phyloP scores from a whole-genome alignment of 805 yeast species.

The Lachancea sp. region DNA sequence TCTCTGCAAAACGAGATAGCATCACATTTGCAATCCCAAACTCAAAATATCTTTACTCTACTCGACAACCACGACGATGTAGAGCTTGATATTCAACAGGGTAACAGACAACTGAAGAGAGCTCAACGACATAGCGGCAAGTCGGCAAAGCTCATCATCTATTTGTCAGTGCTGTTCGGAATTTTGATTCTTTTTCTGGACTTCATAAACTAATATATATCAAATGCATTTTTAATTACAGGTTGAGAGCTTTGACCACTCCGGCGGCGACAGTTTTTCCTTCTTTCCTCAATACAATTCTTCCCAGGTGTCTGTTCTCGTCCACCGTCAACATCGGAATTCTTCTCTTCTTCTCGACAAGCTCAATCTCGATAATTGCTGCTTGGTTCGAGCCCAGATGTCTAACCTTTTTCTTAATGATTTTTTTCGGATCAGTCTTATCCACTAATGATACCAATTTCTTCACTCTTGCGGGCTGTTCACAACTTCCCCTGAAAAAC shows the following conservation, averaged over 20 bases:
- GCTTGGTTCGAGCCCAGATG: constrained; percentile 91
- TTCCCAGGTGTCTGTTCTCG: constrained; percentile 88
- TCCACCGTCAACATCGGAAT: constrained; percentile 83
- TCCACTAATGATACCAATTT: constrained; percentile 56
- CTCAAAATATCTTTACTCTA: constrained; percentile 57
- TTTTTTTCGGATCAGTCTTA: constrained; percentile 71
- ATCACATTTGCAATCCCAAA: constrained; percentile 65
- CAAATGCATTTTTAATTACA: constrained; percentile 1
- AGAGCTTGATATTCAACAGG: constrained; percentile 56
- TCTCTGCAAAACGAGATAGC: constrained; percentile 69
- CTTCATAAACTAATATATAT: constrained; percentile 33
- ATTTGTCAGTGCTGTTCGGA: constrained; percentile 50
- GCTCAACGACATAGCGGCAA: constrained; percentile 63
- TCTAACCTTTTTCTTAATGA: constrained; percentile 88
- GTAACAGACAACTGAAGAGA: constrained; percentile 61
- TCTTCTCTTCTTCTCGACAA: constrained; percentile 88
- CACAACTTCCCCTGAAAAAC: constrained; percentile 67
- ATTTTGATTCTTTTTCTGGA: constrained; percentile 51
- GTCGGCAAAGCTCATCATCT: constrained; percentile 52
- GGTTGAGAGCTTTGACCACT: constrained; percentile 25
- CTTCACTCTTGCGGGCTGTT: constrained; percentile 60
- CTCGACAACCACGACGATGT: constrained; percentile 63
- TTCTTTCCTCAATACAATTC: constrained; percentile 96
- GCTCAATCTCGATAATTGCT: constrained; percentile 93
- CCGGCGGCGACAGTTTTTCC: constrained; percentile 98